Conservation (phyloP, 2,329 filamentous ascomycete genomes). For the Sporothrix sp. region DNA sequence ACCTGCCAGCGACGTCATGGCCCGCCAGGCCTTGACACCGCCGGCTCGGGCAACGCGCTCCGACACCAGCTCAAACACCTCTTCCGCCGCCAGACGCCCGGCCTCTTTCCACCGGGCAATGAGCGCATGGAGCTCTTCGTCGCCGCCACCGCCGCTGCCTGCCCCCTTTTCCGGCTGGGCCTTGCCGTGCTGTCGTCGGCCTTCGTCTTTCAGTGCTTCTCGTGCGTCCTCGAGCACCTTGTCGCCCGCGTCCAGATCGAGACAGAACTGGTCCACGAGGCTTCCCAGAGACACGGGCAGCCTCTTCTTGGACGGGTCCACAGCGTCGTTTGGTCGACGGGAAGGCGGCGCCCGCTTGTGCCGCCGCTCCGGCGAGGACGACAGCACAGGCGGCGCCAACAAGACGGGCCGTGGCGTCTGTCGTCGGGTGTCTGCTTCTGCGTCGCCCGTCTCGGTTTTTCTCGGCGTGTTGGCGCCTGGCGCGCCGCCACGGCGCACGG, state of each 20-base stretch:
- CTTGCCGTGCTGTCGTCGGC: not conserved
- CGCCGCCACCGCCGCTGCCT: no score
- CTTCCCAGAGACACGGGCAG: not conserved
- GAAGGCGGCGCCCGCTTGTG: conserved; percentile 34
- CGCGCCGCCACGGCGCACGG: not conserved
- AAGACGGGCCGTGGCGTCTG: no score
- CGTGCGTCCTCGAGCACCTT: not conserved
- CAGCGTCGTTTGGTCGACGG: conserved; percentile 36
- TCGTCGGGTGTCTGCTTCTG: not conserved
- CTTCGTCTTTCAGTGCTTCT: not conserved
- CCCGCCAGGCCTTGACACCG: conserved; percentile 23
- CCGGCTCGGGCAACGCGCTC: conserved; percentile 35
- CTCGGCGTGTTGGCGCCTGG: not conserved
- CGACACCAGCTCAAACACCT: conserved; percentile 51
- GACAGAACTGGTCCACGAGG: conserved; percentile 11
- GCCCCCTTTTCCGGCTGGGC: conserved; percentile 13
- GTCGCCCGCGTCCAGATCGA: conserved; percentile 13
- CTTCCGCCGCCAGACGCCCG: conserved; percentile 55
- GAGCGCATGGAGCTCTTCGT: conserved; percentile 44
- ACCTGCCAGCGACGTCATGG: conserved; percentile 17
- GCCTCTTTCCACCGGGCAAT: conserved; percentile 52
- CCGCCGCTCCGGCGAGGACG: conserved; percentile 18
- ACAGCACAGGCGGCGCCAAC: no score
- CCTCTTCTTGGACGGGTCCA: conserved; percentile 12
- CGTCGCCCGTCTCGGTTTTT: not conserved